Conservation (phyloP, 176 grass and related monocot species). For the Poa pratensis region DNA sequence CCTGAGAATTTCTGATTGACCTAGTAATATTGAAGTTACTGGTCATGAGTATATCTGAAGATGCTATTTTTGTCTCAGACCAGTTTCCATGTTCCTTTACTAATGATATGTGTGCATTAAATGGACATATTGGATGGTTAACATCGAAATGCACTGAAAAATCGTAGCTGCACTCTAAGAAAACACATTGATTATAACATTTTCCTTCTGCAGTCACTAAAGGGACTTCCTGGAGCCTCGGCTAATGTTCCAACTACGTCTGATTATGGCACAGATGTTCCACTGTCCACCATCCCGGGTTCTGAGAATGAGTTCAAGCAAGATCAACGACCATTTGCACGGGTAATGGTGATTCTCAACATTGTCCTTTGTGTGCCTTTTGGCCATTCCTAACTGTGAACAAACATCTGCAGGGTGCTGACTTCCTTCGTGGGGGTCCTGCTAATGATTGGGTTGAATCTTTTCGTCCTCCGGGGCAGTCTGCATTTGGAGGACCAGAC, state of each 20-base stretch:
- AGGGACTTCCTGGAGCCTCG: constrained; percentile 76
- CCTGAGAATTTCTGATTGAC: constrained; percentile 24
- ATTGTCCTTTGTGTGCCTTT: constrained; percentile 29
- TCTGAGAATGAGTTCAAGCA: constrained; percentile 82
- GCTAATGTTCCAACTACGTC: constrained; percentile 67
- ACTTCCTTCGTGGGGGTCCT: constrained; percentile 66
- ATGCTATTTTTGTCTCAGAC: neutral
- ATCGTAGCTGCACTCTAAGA: constrained; percentile 9
- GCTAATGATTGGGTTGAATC: constrained; percentile 80
- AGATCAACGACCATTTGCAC: constrained; percentile 56
- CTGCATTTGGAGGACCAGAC: constrained; percentile 50
- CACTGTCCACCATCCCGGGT: constrained; percentile 84
- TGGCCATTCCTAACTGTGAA: constrained; percentile 39
- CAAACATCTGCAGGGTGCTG: constrained; percentile 50
- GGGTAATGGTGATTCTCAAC: constrained; percentile 50
- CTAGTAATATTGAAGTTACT: neutral
- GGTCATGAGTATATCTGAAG: constrained; percentile 1
- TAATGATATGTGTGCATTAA: neutral
- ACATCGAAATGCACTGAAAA: constrained; percentile 22
- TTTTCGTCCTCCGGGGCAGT: constrained; percentile 56
- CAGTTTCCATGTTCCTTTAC: neutral
- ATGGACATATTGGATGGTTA: constrained; percentile 10
- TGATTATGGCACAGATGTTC: constrained; percentile 56
- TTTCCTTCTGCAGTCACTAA: constrained; percentile 68
- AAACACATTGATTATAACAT: constrained; percentile 20